Evolutionary conservation across 768 basidiomycete genomes (phyloP).

Genomic region (Solioccasus polychromus): DNA sequence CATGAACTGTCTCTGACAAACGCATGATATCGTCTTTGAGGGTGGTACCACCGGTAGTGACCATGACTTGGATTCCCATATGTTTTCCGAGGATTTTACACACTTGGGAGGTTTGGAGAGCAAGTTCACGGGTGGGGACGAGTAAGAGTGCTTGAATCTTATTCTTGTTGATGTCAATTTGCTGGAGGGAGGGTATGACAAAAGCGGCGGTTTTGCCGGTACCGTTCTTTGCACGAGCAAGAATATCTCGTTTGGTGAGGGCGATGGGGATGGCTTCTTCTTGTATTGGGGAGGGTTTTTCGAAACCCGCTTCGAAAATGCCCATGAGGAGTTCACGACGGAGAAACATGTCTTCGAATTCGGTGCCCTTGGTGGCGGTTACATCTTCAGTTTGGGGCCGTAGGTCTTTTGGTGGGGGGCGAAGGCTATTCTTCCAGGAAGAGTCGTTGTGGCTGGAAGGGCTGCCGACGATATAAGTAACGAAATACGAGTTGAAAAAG

Average conservation of each 20-base stretch:
- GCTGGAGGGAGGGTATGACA: slow-evolving; percentile 95
- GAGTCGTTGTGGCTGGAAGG: slow-evolving; percentile 30
- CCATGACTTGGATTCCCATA: slow-evolving; percentile 96
- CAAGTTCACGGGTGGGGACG: slow-evolving; percentile 98
- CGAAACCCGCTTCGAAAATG: slow-evolving; percentile 98
- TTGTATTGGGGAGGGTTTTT: slow-evolving; percentile 96
- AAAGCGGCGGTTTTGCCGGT: slow-evolving; percentile 99
- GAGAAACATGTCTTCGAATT: slow-evolving; percentile 94
- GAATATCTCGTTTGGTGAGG: slow-evolving; percentile 88
- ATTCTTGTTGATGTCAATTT: slow-evolving; percentile 75
- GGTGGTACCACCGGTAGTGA: slow-evolving; percentile 97
- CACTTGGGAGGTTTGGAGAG: slow-evolving; percentile 97
- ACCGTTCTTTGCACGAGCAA: slow-evolving; percentile 94
- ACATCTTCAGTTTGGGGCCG: slow-evolving; percentile 99
- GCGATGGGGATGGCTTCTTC: slow-evolving; percentile 98
- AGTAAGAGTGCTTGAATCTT: slow-evolving; percentile 97
- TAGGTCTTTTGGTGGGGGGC: slow-evolving; percentile 84
- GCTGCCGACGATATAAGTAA: slow-evolving; percentile 13
- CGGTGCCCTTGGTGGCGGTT: slow-evolving; percentile 85
- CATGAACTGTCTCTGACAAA: slow-evolving; percentile 84
- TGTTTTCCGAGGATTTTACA: slow-evolving; percentile 97
- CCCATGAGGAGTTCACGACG: slow-evolving; percentile 98
- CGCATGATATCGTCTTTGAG: slow-evolving; percentile 98
- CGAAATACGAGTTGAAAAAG: neutral
- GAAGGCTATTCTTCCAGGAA: slow-evolving; percentile 75